Conservation (phyloP, 768 basidiomycete species). For the Serpula lacrymans region DNA sequence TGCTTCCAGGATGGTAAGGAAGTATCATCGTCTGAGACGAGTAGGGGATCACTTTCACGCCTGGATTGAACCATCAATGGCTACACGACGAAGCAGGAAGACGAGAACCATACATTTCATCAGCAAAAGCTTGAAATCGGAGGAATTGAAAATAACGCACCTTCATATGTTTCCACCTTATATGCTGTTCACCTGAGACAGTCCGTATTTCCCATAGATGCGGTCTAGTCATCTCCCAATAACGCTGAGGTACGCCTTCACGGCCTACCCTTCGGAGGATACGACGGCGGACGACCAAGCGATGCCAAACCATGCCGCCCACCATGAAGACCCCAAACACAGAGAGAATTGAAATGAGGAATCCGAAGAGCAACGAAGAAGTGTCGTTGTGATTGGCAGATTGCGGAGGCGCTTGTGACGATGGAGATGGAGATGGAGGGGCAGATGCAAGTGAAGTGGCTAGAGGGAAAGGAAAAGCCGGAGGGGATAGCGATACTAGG, state of each 20-base stretch:
- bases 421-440: constrained; percentile 4
- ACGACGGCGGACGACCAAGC: constrained; percentile 26
- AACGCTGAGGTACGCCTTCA: neutral
- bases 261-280: constrained; percentile 20
- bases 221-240: constrained; percentile 13
- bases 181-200: constrained; percentile 3
- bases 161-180: constrained; percentile 15
- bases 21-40: constrained; percentile 26
- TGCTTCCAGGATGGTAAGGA: constrained; percentile 22
- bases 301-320: constrained; percentile 27
- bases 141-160: no score
- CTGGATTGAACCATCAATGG: no score
- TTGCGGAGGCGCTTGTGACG: no score
- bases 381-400: constrained; percentile 9
- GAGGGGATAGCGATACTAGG: no score
- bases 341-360: constrained; percentile 27
- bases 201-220: constrained; percentile 20
- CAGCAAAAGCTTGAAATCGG: no score
- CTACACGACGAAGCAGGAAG: no score
- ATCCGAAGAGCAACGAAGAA: constrained; percentile 28
- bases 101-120: no score
- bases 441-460: no score
- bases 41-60: no score
- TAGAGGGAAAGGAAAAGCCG: no score
- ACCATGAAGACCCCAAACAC: constrained; percentile 29